These are phyloP conservation scores for Quercus rubra DNA, from an alignment of 306 rosid species.

Conservation along the genomic window DNA sequence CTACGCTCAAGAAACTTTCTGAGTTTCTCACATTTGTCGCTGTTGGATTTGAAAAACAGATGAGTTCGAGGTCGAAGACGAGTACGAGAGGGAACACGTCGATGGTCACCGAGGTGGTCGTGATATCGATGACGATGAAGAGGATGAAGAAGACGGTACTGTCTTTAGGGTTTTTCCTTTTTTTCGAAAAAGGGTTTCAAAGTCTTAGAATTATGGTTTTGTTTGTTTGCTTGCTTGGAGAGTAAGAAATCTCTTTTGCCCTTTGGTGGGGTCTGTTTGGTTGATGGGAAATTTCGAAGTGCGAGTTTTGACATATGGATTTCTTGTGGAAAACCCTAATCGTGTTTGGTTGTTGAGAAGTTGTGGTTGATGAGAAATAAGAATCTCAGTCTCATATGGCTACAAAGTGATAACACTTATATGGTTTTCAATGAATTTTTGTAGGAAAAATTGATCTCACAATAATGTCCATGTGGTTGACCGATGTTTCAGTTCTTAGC, in stretches of 20 bases:
- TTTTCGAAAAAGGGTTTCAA: not conserved
- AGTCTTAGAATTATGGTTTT: slow-evolving; percentile 3
- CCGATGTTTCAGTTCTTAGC: not conserved
- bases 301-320: no score
- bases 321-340: not conserved
- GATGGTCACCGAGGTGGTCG: slow-evolving; percentile 44
- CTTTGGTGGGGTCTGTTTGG: not conserved
- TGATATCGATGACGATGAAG: slow-evolving; percentile 53
- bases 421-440: not conserved
- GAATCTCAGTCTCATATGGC: not conserved
- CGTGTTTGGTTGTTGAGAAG: not conserved
- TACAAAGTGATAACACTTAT: not conserved
- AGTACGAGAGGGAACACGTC: slow-evolving; percentile 63
- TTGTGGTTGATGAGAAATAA: not conserved
- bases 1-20: not conserved
- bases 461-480: not conserved
- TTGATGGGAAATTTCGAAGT: not conserved
- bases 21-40: slow-evolving; percentile 14
- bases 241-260: not conserved
- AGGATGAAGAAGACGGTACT: slow-evolving; percentile 88
- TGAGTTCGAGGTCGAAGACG: slow-evolving; percentile 70
- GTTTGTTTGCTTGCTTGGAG: not conserved
- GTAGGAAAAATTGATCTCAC: not conserved
- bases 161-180: not conserved
- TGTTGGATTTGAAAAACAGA: slow-evolving; percentile 44